phyloP scores from a whole-genome alignment of 495 filamentous ascomycete genomes.

The Aspergillus carlsbadensis region DNA sequence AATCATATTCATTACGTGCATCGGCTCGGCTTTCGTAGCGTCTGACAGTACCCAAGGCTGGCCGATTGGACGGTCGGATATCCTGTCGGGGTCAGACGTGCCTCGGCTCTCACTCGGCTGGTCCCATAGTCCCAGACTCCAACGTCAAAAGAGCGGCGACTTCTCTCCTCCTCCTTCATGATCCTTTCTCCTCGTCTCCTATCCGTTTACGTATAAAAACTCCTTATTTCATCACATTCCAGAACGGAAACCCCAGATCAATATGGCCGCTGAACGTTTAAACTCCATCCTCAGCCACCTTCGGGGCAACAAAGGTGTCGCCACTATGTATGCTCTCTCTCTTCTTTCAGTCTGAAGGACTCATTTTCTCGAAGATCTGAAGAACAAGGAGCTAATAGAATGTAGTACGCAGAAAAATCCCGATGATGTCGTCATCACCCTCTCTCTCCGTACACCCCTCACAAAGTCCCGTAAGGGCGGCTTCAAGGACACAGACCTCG shows the following conservation, averaged over 20 bases:
- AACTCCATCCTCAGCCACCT: constrained; percentile 86
- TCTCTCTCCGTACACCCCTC: constrained; percentile 75
- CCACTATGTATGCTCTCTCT: constrained; percentile 64
- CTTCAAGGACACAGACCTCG: constrained; percentile 91
- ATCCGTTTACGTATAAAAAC: too few species aligned
- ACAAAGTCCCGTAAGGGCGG: constrained; percentile 80
- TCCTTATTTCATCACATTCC: too few species aligned
- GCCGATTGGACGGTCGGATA: not conserved
- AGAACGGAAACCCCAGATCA: constrained; percentile 16
- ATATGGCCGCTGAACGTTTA: constrained; percentile 84
- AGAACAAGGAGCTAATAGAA: constrained; percentile 8
- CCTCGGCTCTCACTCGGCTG: constrained; percentile 22
- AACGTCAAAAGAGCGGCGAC: constrained; percentile 1
- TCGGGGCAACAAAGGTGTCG: constrained; percentile 54
- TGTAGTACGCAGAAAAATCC: constrained; percentile 85
- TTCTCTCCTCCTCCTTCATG: constrained; percentile 1
- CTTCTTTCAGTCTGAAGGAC: not conserved
- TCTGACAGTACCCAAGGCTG: too few species aligned
- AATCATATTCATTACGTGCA: not conserved
- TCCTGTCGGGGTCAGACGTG: not conserved
- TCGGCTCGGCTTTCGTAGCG: not conserved
- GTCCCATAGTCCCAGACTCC: not conserved
- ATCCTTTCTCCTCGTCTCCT: not conserved
- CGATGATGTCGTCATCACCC: constrained; percentile 93
- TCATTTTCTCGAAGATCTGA: not conserved